Percentiles rank a stretch among this genome's conserved stretches.
These are phyloP conservation scores for Leptodermis oblonga DNA, from an alignment of 257 asterid genomes.

Conservation along the genomic window DNA sequence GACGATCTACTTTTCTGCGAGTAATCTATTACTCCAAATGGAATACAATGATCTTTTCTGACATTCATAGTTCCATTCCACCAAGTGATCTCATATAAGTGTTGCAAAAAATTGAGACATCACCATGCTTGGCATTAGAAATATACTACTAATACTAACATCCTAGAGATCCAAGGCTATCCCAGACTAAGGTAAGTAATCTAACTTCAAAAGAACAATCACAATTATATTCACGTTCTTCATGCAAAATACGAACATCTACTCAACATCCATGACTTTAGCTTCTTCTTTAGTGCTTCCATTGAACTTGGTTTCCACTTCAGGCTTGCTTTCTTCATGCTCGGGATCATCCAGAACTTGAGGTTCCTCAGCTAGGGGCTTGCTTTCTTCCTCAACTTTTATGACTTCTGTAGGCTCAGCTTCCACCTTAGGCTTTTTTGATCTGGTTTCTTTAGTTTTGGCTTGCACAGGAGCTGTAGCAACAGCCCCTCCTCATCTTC, in stretches of 20 bases:
- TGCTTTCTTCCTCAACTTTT: neutral
- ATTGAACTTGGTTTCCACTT: slow-evolving; percentile 2
- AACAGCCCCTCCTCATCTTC: slow-evolving; percentile 54
- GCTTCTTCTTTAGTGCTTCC: neutral
- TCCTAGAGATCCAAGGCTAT: neutral
- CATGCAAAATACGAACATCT: neutral
- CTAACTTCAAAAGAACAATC: no score
- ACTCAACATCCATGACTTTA: slow-evolving; percentile 6
- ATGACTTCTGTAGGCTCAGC: slow-evolving; percentile 4
- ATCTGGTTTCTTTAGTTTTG: slow-evolving; percentile 1
- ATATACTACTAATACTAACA: neutral
- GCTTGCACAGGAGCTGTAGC: slow-evolving; percentile 21
- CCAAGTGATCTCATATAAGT: neutral
- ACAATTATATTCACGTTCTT: no score
- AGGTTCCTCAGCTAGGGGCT: neutral
- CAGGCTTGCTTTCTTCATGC: slow-evolving; percentile 4
- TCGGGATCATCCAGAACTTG: no score
- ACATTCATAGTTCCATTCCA: neutral
- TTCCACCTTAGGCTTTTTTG: slow-evolving; percentile 2
- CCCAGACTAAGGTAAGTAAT: no score
- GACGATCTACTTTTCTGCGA: no score
- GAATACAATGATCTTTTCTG: no score
- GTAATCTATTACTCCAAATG: no score
- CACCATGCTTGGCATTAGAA: neutral
- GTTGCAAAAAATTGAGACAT: neutral